phyloP scores from a whole-genome alignment of 306 rosid genomes.

The Sesbania bispinosa region DNA sequence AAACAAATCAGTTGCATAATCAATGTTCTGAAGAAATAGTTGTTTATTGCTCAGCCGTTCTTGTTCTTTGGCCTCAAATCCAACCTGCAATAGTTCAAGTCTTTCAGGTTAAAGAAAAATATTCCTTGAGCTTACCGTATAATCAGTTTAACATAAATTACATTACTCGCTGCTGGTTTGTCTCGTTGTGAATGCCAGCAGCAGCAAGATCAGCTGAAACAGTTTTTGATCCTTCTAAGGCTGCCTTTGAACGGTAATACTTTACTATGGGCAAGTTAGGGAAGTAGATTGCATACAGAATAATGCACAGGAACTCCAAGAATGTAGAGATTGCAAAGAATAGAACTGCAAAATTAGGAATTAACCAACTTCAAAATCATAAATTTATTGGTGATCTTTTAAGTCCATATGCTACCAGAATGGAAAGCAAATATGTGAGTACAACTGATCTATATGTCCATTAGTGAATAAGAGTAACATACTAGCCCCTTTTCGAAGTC shows the following conservation, averaged over 20 bases:
- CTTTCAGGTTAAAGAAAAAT: neutral
- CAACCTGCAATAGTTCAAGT: conserved; percentile 33
- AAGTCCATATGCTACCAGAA: neutral
- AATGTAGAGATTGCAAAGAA: conserved; percentile 54
- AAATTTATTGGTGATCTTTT: neutral
- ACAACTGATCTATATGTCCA: neutral
- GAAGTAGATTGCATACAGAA: conserved; percentile 61
- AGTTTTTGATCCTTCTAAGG: conserved; percentile 73
- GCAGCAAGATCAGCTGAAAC: conserved; percentile 83
- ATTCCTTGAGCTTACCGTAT: neutral
- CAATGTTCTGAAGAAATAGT: conserved; percentile 46
- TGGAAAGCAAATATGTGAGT: neutral
- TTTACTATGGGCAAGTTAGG: conserved; percentile 70
- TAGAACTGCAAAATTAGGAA: conserved; percentile 48
- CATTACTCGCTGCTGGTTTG: conserved; percentile 39
- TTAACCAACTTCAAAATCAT: neutral
- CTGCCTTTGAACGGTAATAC: conserved; percentile 71
- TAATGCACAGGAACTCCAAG: conserved; percentile 55
- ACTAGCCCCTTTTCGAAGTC: conserved; percentile 83
- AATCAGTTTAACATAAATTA: neutral
- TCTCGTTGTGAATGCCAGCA: conserved; percentile 44
- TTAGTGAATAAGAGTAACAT: conserved; percentile 22
- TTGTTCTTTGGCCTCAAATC: conserved; percentile 18
- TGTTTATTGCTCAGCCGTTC: conserved; percentile 46
- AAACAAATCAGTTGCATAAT: conserved; percentile 45